These are phyloP conservation scores for Laguncularia racemosa DNA, from an alignment of 345 rosid species.

Conservation along the genomic window DNA sequence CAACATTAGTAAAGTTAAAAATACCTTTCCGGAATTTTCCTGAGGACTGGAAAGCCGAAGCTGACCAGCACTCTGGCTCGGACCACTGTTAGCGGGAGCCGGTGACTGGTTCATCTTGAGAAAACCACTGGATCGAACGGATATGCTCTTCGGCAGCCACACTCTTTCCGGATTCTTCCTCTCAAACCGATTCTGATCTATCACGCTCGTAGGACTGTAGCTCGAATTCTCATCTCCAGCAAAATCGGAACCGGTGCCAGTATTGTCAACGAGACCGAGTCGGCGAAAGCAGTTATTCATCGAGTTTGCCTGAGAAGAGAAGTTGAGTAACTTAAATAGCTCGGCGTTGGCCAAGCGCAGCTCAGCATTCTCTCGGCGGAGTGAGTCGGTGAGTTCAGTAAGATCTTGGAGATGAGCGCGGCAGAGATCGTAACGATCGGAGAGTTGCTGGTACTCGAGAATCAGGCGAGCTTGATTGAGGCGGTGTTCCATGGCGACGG, in stretches of 20 bases:
- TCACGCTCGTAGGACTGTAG: conserved; percentile 31
- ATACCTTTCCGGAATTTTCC: conserved; percentile 29
- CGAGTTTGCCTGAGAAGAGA: conserved; percentile 30
- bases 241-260: conserved; percentile 1
- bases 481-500: conserved; percentile 43
- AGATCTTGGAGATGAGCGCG: conserved; percentile 45
- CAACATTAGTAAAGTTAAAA: not conserved
- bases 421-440: conserved; percentile 60
- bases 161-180: conserved; percentile 27
- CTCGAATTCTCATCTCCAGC: conserved; percentile 19
- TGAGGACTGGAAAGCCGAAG: conserved; percentile 26
- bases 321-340: conserved; percentile 47
- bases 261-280: conserved; percentile 7
- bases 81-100: conserved; percentile 16
- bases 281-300: conserved; percentile 26
- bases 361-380: conserved; percentile 51
- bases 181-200: conserved; percentile 25
- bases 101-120: conserved; percentile 26
- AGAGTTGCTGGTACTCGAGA: conserved; percentile 59
- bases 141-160: conserved; percentile 63
- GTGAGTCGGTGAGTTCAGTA: conserved; percentile 42
- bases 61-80: conserved; percentile 23
- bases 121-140: conserved; percentile 57
- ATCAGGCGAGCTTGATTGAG: conserved; percentile 66
- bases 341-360: conserved; percentile 54